Conservation (phyloP, 2,329 filamentous ascomycete species). For the Geosmithia putterillii region DNA sequence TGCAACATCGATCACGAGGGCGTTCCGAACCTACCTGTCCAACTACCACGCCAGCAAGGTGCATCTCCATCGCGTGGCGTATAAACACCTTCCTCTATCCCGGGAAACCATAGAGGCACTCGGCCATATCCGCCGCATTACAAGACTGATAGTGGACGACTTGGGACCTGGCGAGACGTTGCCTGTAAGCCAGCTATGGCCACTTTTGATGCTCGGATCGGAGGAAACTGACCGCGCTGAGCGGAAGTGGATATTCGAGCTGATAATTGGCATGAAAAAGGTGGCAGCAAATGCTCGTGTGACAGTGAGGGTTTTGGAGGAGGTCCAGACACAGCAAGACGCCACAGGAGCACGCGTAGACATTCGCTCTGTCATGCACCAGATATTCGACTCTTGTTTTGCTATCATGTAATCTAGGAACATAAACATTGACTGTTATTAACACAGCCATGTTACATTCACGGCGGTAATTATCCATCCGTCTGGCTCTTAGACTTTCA, state of each 20-base stretch:
- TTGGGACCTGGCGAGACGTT: constrained; percentile 29
- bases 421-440: no score
- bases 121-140: constrained; percentile 32
- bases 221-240: constrained; percentile 37
- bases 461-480: no score
- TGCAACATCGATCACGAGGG: constrained; percentile 34
- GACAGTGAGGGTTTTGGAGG: constrained; percentile 31
- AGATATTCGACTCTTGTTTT: constrained; percentile 37
- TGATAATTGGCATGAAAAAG: constrained; percentile 33
- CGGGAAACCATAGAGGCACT: constrained; percentile 33
- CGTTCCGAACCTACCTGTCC: constrained; percentile 40
- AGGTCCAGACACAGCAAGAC: constrained; percentile 31
- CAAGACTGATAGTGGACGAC: constrained; percentile 27
- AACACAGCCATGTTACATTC: no score
- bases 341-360: constrained; percentile 25
- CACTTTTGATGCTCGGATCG: constrained; percentile 40
- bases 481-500: constrained; percentile 4
- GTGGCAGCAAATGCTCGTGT: constrained; percentile 30
- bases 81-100: constrained; percentile 38
- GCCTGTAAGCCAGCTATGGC: constrained; percentile 45
- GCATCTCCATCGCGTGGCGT: constrained; percentile 43
- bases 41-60: constrained; percentile 45
- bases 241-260: constrained; percentile 34
- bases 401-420: constrained; percentile 40
- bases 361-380: constrained; percentile 31